Evolutionary conservation across 306 rosid genomes (phyloP).

Genomic region (Rosa persica): DNA sequence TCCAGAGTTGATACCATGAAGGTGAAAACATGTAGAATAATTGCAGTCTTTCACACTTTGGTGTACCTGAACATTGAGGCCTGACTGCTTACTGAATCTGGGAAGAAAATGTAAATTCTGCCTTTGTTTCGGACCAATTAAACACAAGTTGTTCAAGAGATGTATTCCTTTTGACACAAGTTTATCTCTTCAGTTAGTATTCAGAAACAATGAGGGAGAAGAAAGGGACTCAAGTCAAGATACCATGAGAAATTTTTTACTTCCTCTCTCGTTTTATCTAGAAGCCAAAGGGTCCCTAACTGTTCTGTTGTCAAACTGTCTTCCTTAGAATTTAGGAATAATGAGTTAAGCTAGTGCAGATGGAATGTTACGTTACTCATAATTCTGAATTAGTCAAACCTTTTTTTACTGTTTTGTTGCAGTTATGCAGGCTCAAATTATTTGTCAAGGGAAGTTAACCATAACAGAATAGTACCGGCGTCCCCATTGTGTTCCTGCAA

Average conservation of each 20-base stretch:
- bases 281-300: not conserved
- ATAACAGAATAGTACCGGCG: constrained; percentile 63
- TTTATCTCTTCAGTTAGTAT: not conserved
- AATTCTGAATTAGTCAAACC: not conserved
- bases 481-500: constrained; percentile 38
- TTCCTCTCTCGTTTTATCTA: not conserved
- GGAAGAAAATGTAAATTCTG: not conserved
- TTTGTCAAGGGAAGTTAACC: constrained; percentile 51
- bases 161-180: not conserved
- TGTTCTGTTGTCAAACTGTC: not conserved
- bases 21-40: not conserved
- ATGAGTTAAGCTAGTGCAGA: not conserved
- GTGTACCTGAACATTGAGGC: not conserved
- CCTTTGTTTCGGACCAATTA: too few species aligned
- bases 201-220: not conserved
- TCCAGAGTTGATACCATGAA: too few species aligned
- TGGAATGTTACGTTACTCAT: not conserved
- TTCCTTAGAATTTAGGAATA: not conserved
- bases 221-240: not conserved
- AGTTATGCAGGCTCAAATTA: constrained; percentile 53
- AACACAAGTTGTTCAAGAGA: too few species aligned
- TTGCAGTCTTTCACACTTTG: too few species aligned
- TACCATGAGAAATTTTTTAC: not conserved
- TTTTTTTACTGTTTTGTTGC: constrained; percentile 20
- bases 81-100: not conserved